A percentile compares a stretch with the other conserved stretches of the same genome.
Conservation (phyloP, 2,329 filamentous ascomycete genomes). For the Colletotrichum tabaci region DNA sequence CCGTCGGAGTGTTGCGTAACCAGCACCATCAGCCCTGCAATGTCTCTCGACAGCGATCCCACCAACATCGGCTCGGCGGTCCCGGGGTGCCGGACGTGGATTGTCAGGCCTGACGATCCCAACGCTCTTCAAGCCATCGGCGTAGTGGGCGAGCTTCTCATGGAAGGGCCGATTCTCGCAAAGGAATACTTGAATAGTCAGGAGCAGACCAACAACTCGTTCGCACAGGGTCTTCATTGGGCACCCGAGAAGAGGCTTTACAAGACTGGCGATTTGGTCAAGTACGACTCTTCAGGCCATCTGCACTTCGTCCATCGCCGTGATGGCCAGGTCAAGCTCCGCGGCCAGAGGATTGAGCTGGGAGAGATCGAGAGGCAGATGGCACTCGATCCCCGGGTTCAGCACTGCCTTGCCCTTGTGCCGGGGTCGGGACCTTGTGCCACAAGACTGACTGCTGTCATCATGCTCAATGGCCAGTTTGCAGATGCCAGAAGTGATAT, state of each 20-base stretch:
- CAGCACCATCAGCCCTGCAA: constrained; percentile 47
- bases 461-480: background rate
- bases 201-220: constrained; percentile 74
- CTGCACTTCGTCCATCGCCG: constrained; percentile 80
- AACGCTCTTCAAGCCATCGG: constrained; percentile 37
- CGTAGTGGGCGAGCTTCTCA: constrained; percentile 42
- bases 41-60: constrained; percentile 56
- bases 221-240: constrained; percentile 76
- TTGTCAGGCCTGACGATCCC: constrained; percentile 36
- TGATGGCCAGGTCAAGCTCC: constrained; percentile 86
- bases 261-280: constrained; percentile 84
- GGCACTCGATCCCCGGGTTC: background rate
- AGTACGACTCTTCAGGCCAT: constrained; percentile 82
- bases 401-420: constrained; percentile 20
- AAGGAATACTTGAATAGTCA: constrained; percentile 78
- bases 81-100: constrained; percentile 39
- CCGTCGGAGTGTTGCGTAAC: constrained; percentile 66
- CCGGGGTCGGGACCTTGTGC: constrained; percentile 26
- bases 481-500: too few relatives aligned
- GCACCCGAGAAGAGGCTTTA: constrained; percentile 76
- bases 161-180: constrained; percentile 45
- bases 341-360: constrained; percentile 84
- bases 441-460: background rate
- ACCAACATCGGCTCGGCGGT: constrained; percentile 50
- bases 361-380: constrained; percentile 75